These are phyloP conservation scores for Aschersonia sp. DNA, from an alignment of 2,329 filamentous ascomycete genomes.

Conservation along the genomic window DNA sequence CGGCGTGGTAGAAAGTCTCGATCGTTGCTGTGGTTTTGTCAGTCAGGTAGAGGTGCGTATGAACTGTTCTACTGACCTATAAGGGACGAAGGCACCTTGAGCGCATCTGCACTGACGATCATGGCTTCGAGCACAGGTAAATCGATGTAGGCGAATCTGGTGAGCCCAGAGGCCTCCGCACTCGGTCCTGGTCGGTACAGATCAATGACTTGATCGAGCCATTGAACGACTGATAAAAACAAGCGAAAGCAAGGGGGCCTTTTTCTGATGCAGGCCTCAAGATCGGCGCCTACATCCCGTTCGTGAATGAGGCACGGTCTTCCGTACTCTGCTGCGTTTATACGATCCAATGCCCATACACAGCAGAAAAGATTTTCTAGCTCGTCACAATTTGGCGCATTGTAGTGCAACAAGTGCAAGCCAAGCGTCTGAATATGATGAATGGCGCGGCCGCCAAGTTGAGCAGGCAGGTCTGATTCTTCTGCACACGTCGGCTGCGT, in stretches of 20 bases:
- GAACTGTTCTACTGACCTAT: constrained; percentile 25
- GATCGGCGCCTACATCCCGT: constrained; percentile 39
- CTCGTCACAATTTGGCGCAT: constrained; percentile 23
- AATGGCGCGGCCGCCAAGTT: constrained; percentile 37
- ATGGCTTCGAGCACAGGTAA: constrained; percentile 42
- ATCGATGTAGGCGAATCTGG: constrained; percentile 33
- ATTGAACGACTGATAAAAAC: constrained; percentile 36
- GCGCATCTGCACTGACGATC: constrained; percentile 38
- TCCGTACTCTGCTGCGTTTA: constrained; percentile 45
- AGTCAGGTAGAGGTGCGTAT: background rate
- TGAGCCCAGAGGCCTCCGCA: constrained; percentile 21
- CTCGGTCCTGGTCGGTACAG: constrained; percentile 42
- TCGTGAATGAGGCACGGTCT: constrained; percentile 46
- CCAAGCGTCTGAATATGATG: constrained; percentile 43
- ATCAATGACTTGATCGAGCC: constrained; percentile 44
- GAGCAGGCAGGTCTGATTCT: constrained; percentile 39
- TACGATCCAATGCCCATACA: constrained; percentile 45
- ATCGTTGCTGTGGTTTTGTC: constrained; percentile 31
- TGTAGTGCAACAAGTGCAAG: constrained; percentile 32
- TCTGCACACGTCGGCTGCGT: constrained; percentile 38
- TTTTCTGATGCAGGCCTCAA: constrained; percentile 33
- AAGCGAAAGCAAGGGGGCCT: constrained; percentile 42
- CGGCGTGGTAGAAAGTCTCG: constrained; percentile 49
- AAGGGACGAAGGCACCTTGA: constrained; percentile 31
- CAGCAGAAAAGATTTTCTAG: constrained; percentile 40